These are phyloP conservation scores for Centrapalus pauciflorus DNA, from an alignment of 129 eudicot genomes.

Conservation along the genomic window DNA sequence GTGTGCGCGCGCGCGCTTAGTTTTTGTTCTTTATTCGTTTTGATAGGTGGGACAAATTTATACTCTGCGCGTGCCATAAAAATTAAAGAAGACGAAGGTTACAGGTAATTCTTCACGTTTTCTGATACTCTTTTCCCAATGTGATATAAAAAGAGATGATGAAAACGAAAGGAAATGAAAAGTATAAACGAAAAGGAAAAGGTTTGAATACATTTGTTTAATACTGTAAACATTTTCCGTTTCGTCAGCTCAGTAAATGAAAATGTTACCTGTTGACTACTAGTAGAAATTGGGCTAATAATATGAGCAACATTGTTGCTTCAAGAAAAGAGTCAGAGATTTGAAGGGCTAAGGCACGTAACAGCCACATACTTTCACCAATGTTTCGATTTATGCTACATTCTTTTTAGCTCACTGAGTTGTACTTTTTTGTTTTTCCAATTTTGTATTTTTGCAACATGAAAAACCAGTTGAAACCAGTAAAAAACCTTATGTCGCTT, in stretches of 20 bases:
- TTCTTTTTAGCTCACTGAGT: no score
- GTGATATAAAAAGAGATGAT: neutral
- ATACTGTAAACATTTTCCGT: neutral
- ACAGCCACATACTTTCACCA: no score
- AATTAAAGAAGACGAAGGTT: constrained; percentile 88
- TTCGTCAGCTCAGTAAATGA: no score
- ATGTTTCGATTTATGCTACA: no score
- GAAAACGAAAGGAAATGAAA: neutral
- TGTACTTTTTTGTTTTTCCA: no score
- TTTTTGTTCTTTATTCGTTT: neutral
- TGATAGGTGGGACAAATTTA: constrained; percentile 68
- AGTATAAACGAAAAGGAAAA: neutral
- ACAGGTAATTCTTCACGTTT: constrained; percentile 41
- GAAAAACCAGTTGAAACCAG: no score
- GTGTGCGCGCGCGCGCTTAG: no score
- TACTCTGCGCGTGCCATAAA: constrained; percentile 85
- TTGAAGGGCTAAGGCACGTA: no score
- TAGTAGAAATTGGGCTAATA: no score
- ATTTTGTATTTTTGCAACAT: no score
- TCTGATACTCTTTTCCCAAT: constrained; percentile 1
- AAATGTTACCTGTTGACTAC: neutral
- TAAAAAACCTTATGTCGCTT: no score
- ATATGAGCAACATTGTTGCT: neutral
- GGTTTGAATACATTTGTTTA: neutral
- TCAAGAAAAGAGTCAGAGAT: no score